Evolutionary conservation across 352 stramenopile species (phyloP), one percentile per base, ranked within the genome.

Genomic region (Globisporangium cederbergense): DNA sequence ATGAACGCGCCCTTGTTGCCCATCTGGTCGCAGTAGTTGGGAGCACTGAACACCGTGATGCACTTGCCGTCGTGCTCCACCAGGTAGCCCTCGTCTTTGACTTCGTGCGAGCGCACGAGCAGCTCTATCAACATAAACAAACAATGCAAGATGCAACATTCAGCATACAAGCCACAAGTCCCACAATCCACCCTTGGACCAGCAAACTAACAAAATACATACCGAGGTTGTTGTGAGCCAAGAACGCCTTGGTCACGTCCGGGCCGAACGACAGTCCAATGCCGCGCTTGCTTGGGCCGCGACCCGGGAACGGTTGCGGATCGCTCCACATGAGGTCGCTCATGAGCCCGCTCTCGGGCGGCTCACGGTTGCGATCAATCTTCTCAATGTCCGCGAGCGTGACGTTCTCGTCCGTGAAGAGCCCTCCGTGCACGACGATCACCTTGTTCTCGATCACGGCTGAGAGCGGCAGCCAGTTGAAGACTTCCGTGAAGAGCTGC

Each of bases 1-100:
- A 99, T 99, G 73, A 99, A 98, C 11, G 97, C 98, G 53, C 97
- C 98, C 79, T 99, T 99, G 78, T 99, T 99, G 53, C 97, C 97
- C 97, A 99, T 99, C 62, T 98, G 90, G 67, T 98, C 95, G 75
- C 98, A 99, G 77, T 99, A 99, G 75, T 99, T 99, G 11, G 98
- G 97, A 45, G 98, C 98, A 32, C 86, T 98, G 72, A 99, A 99
- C 34, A 99, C 95, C 9, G 97, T 99, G 70, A 99, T 99, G 64
- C 97, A 99, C 73, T 99, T 98, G 58, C 97, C 97, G 54, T 98
- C 96, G 81, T 99, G 98, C 79, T 99, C 97, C 18, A 99, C 94
- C 59, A 99, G 79, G 76, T 99, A 99, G 25, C 98, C 98, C 70
- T 99, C 97, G 73, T 99, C 97, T 72, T 99, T 98, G 51, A 99